A percentile compares a stretch with the other conserved stretches of the same genome.
Conservation (phyloP, 768 basidiomycete species). For the Lactarius hengduanensis region DNA sequence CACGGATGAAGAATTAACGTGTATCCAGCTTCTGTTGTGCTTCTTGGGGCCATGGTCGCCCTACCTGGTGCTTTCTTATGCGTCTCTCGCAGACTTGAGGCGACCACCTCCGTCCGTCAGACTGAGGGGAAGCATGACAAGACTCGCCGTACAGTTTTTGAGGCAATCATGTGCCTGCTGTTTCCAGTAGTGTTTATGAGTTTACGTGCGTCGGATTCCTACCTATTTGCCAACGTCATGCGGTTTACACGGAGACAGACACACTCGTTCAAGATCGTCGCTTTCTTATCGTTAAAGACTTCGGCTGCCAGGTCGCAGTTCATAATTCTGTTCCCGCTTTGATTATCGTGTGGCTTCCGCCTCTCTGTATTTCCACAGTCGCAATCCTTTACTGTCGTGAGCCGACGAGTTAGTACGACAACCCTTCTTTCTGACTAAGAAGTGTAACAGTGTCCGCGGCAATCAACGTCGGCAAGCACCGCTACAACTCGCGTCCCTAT, state of each 20-base stretch:
- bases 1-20: conserved; percentile 2
- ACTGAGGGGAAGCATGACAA: background rate
- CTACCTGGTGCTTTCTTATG: conserved; percentile 27
- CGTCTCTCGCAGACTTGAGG: conserved; percentile 26
- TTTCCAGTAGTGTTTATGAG: conserved; percentile 26
- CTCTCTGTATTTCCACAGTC: conserved; percentile 23
- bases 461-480: conserved; percentile 22
- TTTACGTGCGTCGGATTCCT: conserved; percentile 21
- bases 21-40: conserved; percentile 22
- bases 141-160: conserved; percentile 8
- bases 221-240: background rate
- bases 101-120: conserved; percentile 12
- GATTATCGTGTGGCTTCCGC: conserved; percentile 28
- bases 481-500: conserved; percentile 13
- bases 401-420: background rate
- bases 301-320: conserved; percentile 29
- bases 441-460: conserved; percentile 19
- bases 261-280: conserved; percentile 28
- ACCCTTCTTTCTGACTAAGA: conserved; percentile 1
- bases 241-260: conserved; percentile 17
- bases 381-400: conserved; percentile 25
- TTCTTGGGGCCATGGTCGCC: conserved; percentile 28
- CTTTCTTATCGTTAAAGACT: conserved; percentile 24
- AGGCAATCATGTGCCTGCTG: conserved; percentile 20
- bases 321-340: conserved; percentile 25